These are phyloP conservation scores for Davidsoniella neocaledoniae DNA, from an alignment of 2,329 filamentous ascomycete genomes.

Conservation along the genomic window DNA sequence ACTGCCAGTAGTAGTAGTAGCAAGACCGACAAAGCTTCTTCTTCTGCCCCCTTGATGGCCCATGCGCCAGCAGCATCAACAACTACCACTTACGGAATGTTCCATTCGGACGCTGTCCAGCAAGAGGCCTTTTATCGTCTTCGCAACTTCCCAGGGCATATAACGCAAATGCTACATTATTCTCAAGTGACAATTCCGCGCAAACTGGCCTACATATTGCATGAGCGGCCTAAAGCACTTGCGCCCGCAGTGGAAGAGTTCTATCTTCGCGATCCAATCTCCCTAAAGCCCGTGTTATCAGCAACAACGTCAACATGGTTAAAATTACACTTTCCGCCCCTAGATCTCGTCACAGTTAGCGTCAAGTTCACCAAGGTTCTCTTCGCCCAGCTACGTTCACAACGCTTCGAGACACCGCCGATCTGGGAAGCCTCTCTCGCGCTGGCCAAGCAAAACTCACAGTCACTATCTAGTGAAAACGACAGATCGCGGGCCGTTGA, in stretches of 20 bases:
- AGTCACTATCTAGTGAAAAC: background rate
- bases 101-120: conserved; percentile 61
- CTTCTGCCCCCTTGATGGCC: no score
- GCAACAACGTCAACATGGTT: conserved; percentile 20
- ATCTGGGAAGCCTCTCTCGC: conserved; percentile 24
- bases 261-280: conserved; percentile 71
- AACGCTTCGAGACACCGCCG: conserved; percentile 55
- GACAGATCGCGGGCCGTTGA: conserved; percentile 15
- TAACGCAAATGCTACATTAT: conserved; percentile 59
- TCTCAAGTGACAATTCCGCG: conserved; percentile 60
- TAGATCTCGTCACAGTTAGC: conserved; percentile 64
- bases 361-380: conserved; percentile 74
- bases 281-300: conserved; percentile 50
- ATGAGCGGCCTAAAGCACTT: conserved; percentile 57
- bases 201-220: conserved; percentile 64
- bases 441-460: background rate
- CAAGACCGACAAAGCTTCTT: no score
- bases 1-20: no score
- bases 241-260: conserved; percentile 79
- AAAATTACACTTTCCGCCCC: conserved; percentile 49
- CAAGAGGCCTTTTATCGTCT: conserved; percentile 82
- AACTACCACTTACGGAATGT: conserved; percentile 23
- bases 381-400: conserved; percentile 78
- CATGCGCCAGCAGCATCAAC: background rate
- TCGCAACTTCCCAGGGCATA: conserved; percentile 64